Evolutionary conservation across 2,329 filamentous ascomycete species (phyloP).

Genomic region (Talaromyces atroroseus): DNA sequence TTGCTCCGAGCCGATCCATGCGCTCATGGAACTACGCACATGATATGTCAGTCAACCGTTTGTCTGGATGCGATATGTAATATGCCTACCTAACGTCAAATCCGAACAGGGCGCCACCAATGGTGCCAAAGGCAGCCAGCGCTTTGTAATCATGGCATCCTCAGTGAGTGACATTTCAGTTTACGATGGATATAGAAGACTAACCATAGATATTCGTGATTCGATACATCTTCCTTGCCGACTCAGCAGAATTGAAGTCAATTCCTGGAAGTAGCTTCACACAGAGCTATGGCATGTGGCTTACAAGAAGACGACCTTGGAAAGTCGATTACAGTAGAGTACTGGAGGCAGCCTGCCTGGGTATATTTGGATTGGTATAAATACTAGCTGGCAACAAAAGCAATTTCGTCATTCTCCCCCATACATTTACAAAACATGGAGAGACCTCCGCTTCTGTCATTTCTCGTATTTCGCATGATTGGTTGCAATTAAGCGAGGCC

Average conservation of each 20-base stretch:
- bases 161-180: no score
- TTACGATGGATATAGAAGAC: no score
- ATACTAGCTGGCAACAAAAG: background rate
- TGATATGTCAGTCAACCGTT: slow-evolving; percentile 30
- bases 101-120: slow-evolving; percentile 53
- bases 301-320: background rate
- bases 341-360: background rate
- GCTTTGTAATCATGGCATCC: slow-evolving; percentile 20
- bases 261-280: background rate
- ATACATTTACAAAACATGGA: background rate
- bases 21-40: slow-evolving; percentile 34
- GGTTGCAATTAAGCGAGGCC: background rate
- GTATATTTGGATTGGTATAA: background rate
- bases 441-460: background rate
- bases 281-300: slow-evolving; percentile 1
- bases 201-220: slow-evolving; percentile 47
- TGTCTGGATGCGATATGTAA: no score
- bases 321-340: background rate
- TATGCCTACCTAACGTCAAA: slow-evolving; percentile 52
- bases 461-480: background rate
- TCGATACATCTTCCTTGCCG: slow-evolving; percentile 20
- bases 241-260: background rate
- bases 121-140: slow-evolving; percentile 52
- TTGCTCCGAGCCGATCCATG: slow-evolving; percentile 46
- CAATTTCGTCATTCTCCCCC: background rate